These are phyloP conservation scores for Ceratocystis cubensis DNA, from an alignment of 2,329 filamentous ascomycete genomes.

Conservation along the genomic window DNA sequence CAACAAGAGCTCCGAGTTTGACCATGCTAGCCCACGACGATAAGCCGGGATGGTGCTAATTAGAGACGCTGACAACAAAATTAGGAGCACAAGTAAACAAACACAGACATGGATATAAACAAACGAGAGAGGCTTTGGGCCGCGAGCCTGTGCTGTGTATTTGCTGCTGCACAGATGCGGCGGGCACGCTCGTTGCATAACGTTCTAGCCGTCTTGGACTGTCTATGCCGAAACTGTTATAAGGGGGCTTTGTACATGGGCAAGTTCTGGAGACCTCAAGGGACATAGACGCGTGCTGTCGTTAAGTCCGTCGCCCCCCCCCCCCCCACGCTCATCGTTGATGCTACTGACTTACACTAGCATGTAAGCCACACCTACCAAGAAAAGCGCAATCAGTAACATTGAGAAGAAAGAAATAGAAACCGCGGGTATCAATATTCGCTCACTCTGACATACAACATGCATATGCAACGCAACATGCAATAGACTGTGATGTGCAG, in stretches of 20 bases:
- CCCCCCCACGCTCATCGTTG: not conserved
- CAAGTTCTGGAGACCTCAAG: not conserved
- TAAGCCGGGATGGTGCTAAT: conserved; percentile 9
- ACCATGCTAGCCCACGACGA: not conserved
- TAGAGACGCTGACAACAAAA: not conserved
- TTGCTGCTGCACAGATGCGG: not conserved
- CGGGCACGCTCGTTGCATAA: not conserved
- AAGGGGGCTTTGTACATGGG: no score
- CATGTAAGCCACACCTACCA: not conserved
- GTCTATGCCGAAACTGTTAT: not conserved
- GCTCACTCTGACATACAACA: not conserved
- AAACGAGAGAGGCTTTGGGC: not conserved
- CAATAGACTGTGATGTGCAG: not conserved
- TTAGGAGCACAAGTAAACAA: conserved; percentile 8
- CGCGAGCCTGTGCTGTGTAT: not conserved
- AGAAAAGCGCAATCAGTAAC: not conserved
- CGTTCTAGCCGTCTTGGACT: conserved; percentile 11
- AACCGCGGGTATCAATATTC: not conserved
- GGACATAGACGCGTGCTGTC: not conserved
- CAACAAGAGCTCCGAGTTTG: not conserved
- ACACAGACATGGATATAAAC: not conserved
- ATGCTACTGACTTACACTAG: not conserved
- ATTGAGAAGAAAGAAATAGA: not conserved
- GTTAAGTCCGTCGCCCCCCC: not conserved
- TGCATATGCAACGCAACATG: not conserved